Evolutionary conservation across 148 eudicot genomes (phyloP), one percentile per base, ranked within the genome.

Genomic region (Pharnaceum exiguum): DNA sequence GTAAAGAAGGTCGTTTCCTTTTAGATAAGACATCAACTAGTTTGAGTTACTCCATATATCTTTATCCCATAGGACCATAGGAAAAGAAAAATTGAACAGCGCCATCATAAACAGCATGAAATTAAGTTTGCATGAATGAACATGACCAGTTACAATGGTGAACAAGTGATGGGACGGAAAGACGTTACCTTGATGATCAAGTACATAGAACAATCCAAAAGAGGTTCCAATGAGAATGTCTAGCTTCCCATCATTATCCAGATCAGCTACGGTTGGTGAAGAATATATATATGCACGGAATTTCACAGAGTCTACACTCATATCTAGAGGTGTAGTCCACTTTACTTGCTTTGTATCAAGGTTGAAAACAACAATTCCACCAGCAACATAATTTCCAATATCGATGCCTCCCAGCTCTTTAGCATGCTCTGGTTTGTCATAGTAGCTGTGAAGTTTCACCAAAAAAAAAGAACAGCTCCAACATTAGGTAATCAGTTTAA

Each of bases 141-240:
- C n/a, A n/a, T n/a, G n/a, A n/a, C n/a, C n/a, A n/a, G n/a, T n/a
- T n/a, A n/a, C n/a, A n/a, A n/a, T n/a, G n/a, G n/a, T n/a, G n/a
- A n/a, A n/a, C n/a, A n/a, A n/a, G n/a, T n/a, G n/a, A n/a, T n/a
- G n/a, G n/a, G n/a, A n/a, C n/a, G n/a, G n/a, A 36, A 61, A 56
- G 53, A 42, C 22, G 65, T 78, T 85, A 94, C 99, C 99, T 18
- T 77, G 85, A 73, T 94, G 99, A 76, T 94, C 99, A 64, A 89
- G 71, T 57, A 83, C 82, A 62, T 94, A 94, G 73, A 94, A 80
- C 72, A 83, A 63, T 72, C 99, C 99, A 82, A 7, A 94, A 19
- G 99, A 94, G 51, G 96, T 94, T 56, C 99, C 99, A 61, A 94
- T 79, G 19, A 94, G 81, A 66, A 94, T 94, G 79, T 94, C 99